Evolutionary conservation across 768 basidiomycete genomes (phyloP), one percentile per base, ranked within the genome.

Genomic region (Rhizopogon sp.): DNA sequence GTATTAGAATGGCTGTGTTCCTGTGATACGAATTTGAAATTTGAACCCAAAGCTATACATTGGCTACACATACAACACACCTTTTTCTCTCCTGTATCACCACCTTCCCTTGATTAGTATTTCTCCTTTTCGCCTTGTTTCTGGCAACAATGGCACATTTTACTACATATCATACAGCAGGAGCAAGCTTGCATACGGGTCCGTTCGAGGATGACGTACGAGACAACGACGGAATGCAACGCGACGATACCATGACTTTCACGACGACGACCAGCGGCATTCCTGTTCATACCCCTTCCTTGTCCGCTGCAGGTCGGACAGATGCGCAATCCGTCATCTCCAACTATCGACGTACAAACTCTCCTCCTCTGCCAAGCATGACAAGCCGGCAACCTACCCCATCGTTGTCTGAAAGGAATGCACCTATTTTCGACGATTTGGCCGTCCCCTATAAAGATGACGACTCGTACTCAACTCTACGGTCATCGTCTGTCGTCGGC

Each of bases 71-170:
- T 14, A 13, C 20, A 33, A 37, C 35, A 35, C 35, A 4, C 11
- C 5, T 37, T 20, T 22, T 44, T 50, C 43, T 45, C 33, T 50
- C 52, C 44, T 40, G 20, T 13, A 43, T 39, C 41, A 45, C 50
- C 52, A 55, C 55, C 37, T 46, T 33, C 43, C 16, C 53, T 31
- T 31, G 7, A 33, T 31, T 49, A 20, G 2, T 20, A 20, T 20
- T 37, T 9, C 17, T 25, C 17, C 25, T 44, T 44, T 35, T 45
- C 41, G 56, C 62, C 43, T 69, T 60, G 56, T 57, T 47, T 60
- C 67, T 62, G 57, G 57, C 33, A 60, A 52, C 46, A 40, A 70
- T 71, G 68, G 68, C 68, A 37, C 35, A 52, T 50, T 56, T 50
- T 22, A 50, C 53, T 39, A 53, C 49, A 10, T 54, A 58, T 25